phyloP scores from a whole-genome alignment of 805 yeast genomes.

The Brettanomyces anomalus region DNA sequence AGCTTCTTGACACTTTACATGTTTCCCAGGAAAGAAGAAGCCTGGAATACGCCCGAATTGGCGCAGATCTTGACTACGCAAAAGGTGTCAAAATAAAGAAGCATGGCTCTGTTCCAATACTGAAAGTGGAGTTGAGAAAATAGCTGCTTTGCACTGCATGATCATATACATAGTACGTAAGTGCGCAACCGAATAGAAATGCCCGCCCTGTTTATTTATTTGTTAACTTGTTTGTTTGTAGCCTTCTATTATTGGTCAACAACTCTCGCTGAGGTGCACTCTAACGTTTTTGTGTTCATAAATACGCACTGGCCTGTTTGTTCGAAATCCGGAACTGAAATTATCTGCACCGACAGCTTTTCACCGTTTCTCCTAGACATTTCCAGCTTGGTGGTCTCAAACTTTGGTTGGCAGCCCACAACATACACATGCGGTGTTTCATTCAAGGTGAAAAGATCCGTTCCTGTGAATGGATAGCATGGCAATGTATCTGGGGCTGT shows the following conservation, averaged over 20 bases:
- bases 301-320: conserved; percentile 57
- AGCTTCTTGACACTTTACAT: conserved; percentile 53
- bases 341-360: conserved; percentile 32
- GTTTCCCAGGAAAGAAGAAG: conserved; percentile 38
- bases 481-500: conserved; percentile 95
- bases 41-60: conserved; percentile 37
- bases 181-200: too few species aligned
- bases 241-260: neutral
- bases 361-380: conserved; percentile 26
- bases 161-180: too few species aligned
- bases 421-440: conserved; percentile 83
- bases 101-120: conserved; percentile 25
- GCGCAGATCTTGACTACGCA: conserved; percentile 58
- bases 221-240: too few species aligned
- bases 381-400: conserved; percentile 35
- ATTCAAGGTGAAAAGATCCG: conserved; percentile 73
- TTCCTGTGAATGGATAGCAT: conserved; percentile 71
- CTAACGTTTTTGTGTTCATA: conserved; percentile 48
- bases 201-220: too few species aligned
- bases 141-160: neutral
- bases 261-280: conserved; percentile 31
- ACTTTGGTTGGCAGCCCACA: conserved; percentile 74
- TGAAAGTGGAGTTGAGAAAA: conserved; percentile 13
- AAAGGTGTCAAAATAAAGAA: conserved; percentile 26
- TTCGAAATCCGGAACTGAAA: conserved; percentile 65